Base-by-base conservation (phyloP, 352 stramenopile species). In the Globisporangium paddicum region DNA sequence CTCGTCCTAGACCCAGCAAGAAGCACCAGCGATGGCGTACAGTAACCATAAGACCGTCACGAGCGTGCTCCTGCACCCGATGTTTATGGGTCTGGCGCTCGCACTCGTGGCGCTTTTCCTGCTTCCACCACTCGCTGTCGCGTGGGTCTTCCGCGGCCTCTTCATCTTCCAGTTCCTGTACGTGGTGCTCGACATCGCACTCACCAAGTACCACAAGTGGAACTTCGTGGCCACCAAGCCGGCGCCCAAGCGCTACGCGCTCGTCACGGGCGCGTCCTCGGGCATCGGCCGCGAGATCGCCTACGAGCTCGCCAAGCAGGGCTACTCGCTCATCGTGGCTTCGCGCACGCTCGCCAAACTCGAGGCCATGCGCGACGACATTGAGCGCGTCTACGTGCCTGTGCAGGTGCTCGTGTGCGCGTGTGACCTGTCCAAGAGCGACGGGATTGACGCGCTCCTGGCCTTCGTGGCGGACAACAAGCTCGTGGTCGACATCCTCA, bases 271-370 rank as follows among this genome's bases (percentile, higher is more conserved):
- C 28, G 87, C 88, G 7, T 83, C 82, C 1, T 69, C 69, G 0
- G 88, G 88, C 0, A 71, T 96, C 23, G 88, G 88, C 5, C 64
- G 71, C 18, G 87, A 91, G 60, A 90, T 90, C 63, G 82, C 85
- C 41, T 93, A 87, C 66, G 45, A 79, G 48, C 71, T 96, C 26
- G 83, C 82, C 0, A 79, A 93, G 67, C 70, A 89, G 64, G 81
- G 88, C 44, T 92, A 87, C 71, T 89, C 82, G 55, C 63, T 96
- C 0, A 64, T 96, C 26, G 50, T 96, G 18, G 73, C 75, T 9
- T 84, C 72, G 21, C 73, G 85, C 30, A 72, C 81, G 3, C 71
- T 85, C 55, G 64, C 71, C 25, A 72, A 83, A 13, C 58, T 96
- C 25, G 64, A 90, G 47, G 73, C 75, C 14, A 86, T 95, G 68